Conservation (phyloP, 305 asterid genomes). For the Fraxinus angustifolia region DNA sequence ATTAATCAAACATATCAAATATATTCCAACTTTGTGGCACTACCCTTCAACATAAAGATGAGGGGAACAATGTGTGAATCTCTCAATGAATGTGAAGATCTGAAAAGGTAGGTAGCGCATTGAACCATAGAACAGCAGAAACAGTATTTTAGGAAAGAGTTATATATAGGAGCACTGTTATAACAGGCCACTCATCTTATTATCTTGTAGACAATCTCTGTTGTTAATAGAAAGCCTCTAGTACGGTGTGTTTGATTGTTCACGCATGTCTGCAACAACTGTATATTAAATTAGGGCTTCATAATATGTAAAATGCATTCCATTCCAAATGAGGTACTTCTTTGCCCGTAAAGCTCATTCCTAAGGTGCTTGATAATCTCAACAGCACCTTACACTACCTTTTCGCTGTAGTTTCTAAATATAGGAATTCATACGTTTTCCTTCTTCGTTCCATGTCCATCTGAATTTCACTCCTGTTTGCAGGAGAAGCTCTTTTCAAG, state of each 20-base stretch:
- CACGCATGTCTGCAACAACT: background rate
- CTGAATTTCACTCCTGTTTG: slow-evolving; percentile 22
- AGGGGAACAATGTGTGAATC: background rate
- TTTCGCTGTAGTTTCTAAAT: background rate
- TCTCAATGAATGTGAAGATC: background rate
- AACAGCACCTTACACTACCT: background rate
- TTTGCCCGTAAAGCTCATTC: background rate
- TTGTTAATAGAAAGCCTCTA: background rate
- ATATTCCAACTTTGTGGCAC: background rate
- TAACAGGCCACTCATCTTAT: background rate
- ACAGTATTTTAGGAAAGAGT: background rate
- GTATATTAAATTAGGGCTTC: background rate
- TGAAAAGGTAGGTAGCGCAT: background rate
- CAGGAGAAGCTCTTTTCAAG: slow-evolving; percentile 91
- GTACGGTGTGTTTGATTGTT: background rate
- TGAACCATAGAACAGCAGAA: background rate
- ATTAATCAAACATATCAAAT: background rate
- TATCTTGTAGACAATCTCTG: background rate
- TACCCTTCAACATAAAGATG: background rate
- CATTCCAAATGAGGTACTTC: background rate
- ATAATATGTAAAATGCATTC: background rate
- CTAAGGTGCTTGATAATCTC: background rate
- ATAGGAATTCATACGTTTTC: background rate
- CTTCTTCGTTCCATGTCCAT: background rate
- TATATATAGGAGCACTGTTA: background rate